Evolutionary conservation across 768 basidiomycete species (phyloP).

Genomic region (Leccinum truebloodii): DNA sequence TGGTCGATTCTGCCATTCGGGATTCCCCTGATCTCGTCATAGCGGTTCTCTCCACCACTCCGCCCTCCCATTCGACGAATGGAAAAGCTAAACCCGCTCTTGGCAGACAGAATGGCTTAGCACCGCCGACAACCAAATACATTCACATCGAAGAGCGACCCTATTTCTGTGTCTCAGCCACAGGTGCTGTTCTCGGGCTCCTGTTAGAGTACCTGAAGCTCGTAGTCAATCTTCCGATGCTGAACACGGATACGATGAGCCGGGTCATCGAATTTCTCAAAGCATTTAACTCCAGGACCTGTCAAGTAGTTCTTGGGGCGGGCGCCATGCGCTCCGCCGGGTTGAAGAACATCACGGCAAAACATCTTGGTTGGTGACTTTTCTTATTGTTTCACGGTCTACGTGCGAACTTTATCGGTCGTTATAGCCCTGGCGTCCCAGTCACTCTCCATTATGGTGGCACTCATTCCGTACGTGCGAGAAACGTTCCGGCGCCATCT

Average conservation of each 20-base stretch:
- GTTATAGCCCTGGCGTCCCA: slow-evolving; percentile 88
- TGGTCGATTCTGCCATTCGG: slow-evolving; percentile 79
- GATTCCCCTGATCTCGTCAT: slow-evolving; percentile 74
- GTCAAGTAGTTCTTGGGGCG: slow-evolving; percentile 96
- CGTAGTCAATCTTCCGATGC: slow-evolving; percentile 81
- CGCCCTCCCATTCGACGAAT: slow-evolving; percentile 7
- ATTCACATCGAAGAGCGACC: slow-evolving; percentile 79
- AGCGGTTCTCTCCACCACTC: slow-evolving; percentile 7
- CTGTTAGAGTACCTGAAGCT: slow-evolving; percentile 86
- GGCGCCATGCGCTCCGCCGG: slow-evolving; percentile 99
- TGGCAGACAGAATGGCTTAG: slow-evolving; percentile 23
- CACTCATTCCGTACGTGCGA: slow-evolving; percentile 93
- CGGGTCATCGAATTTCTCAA: slow-evolving; percentile 94
- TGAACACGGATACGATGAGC: slow-evolving; percentile 95
- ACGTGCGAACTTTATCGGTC: slow-evolving; percentile 19
- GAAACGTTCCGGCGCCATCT: slow-evolving; percentile 94
- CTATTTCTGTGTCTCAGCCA: slow-evolving; percentile 87
- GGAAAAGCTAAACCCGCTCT: slow-evolving; percentile 17
- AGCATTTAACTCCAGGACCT: slow-evolving; percentile 96
- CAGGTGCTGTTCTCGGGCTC: slow-evolving; percentile 68
- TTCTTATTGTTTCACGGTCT: slow-evolving; percentile 17
- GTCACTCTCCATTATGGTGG: slow-evolving; percentile 90
- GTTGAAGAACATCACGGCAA: slow-evolving; percentile 96
- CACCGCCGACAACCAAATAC: slow-evolving; percentile 49
- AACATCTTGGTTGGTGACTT: slow-evolving; percentile 76